These are phyloP conservation scores for Paraconiothyrium sp. DNA, from an alignment of 2,329 filamentous ascomycete genomes.

Conservation along the genomic window DNA sequence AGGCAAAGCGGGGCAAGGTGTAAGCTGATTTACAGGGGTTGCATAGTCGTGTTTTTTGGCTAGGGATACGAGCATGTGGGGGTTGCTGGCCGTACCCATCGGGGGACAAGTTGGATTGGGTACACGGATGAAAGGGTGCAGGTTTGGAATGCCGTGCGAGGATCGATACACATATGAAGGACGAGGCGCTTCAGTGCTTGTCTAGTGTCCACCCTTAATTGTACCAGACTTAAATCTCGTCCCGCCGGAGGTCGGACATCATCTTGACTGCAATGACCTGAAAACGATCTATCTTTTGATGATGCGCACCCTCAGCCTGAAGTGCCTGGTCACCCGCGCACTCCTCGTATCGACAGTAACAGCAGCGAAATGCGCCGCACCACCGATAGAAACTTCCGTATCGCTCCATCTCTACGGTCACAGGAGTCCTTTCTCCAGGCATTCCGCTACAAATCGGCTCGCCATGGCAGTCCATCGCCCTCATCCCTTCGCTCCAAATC, in stretches of 20 bases:
- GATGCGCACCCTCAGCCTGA: slow-evolving; percentile 1
- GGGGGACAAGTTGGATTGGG: neutral
- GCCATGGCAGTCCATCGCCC: slow-evolving; percentile 26
- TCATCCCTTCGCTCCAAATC: slow-evolving; percentile 27
- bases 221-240: neutral
- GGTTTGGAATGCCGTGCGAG: neutral
- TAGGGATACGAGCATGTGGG: slow-evolving; percentile 8
- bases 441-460: slow-evolving; percentile 27
- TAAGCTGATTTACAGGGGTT: slow-evolving; percentile 5
- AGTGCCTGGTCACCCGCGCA: neutral
- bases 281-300: neutral
- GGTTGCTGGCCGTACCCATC: neutral
- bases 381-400: slow-evolving; percentile 24
- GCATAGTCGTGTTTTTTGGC: slow-evolving; percentile 2
- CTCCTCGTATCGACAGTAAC: slow-evolving; percentile 3
- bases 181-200: neutral
- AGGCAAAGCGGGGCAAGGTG: slow-evolving; percentile 7
- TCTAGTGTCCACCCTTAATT: neutral
- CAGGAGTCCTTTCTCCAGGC: slow-evolving; percentile 22
- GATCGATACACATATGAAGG: neutral
- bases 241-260: neutral
- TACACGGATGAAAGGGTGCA: neutral
- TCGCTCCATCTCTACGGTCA: slow-evolving; percentile 18
- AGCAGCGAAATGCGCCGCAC: slow-evolving; percentile 31
- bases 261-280: neutral